Evolutionary conservation across 352 stramenopile genomes (phyloP).

Genomic region (Paralagenidium karlingii): DNA sequence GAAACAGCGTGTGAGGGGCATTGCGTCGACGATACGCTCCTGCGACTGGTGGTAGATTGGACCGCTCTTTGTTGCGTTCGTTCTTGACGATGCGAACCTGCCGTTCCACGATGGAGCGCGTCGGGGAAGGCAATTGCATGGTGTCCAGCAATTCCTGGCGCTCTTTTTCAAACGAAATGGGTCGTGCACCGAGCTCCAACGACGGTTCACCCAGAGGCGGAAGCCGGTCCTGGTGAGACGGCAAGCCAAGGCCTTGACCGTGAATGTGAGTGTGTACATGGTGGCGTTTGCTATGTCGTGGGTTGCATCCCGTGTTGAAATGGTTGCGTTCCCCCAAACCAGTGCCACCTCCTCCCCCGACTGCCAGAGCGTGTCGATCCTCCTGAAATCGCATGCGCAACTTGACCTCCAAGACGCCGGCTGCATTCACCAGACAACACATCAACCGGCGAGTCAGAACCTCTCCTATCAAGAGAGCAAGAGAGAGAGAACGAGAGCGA

Average conservation of each 20-base stretch:
- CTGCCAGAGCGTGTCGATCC: constrained; percentile 29
- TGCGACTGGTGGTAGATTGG: constrained; percentile 29
- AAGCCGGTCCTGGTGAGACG: too few relatives aligned
- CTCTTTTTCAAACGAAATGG: constrained; percentile 25
- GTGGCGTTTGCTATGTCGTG: too few relatives aligned
- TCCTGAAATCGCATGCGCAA: constrained; percentile 45
- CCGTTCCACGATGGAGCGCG: constrained; percentile 34
- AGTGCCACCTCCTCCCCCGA: too few relatives aligned
- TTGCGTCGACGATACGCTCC: constrained; percentile 40
- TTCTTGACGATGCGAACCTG: constrained; percentile 40
- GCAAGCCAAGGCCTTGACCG: too few relatives aligned
- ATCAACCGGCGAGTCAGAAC: too few relatives aligned
- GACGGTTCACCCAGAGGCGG: too few relatives aligned
- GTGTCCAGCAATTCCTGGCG: constrained; percentile 35
- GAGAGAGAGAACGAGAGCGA: too few relatives aligned
- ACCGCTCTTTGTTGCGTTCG: constrained; percentile 9
- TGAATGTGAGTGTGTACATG: too few relatives aligned
- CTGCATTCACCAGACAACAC: too few relatives aligned
- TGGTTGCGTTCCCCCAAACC: too few relatives aligned
- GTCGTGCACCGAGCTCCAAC: constrained; percentile 1
- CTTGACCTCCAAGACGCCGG: constrained; percentile 49
- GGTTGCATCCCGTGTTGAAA: too few relatives aligned
- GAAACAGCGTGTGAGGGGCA: constrained; percentile 28
- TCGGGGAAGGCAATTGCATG: constrained; percentile 37
- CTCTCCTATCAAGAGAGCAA: too few relatives aligned